Conservation (phyloP, 2,329 filamentous ascomycete genomes). For the Madurella mycetomatis region DNA sequence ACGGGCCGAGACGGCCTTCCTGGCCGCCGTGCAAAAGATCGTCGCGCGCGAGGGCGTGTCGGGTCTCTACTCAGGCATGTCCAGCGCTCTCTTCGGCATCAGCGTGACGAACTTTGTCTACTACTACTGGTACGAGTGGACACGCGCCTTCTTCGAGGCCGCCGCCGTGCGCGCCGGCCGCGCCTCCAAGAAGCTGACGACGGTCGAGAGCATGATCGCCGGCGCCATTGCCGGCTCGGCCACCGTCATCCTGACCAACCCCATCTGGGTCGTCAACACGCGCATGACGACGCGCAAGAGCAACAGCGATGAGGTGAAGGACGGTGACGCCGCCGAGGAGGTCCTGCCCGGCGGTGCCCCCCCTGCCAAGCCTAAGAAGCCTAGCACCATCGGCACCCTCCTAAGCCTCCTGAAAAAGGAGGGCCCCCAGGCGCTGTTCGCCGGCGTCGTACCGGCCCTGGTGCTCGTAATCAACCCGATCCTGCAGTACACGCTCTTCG, state of each 20-base stretch:
- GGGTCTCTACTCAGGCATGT: conserved; percentile 88
- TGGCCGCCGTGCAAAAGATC: conserved; percentile 79
- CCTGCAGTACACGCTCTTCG: conserved; percentile 96
- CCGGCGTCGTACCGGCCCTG: conserved; percentile 86
- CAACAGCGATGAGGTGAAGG: conserved; percentile 32
- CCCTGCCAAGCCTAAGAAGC: conserved; percentile 43
- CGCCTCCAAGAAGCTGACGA: conserved; percentile 76
- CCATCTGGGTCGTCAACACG: conserved; percentile 99
- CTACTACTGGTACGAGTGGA: conserved; percentile 99
- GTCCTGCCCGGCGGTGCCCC: conserved; percentile 27
- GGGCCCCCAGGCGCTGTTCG: conserved; percentile 78
- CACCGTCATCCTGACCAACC: conserved; percentile 94
- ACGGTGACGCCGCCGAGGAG: conserved; percentile 7
- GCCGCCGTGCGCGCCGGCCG: conserved; percentile 70
- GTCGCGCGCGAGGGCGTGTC: conserved; percentile 84
- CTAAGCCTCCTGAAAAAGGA: conserved; percentile 77
- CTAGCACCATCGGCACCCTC: conserved; percentile 76
- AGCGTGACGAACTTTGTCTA: conserved; percentile 99
- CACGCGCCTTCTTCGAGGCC: conserved; percentile 76
- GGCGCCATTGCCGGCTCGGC: conserved; percentile 90
- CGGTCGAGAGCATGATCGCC: conserved; percentile 89
- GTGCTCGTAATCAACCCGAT: conserved; percentile 98
- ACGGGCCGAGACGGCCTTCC: conserved; percentile 78
- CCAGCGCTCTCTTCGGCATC: conserved; percentile 94
- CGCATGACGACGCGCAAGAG: conserved; percentile 89